Base-by-base conservation (phyloP, 2,329 filamentous ascomycete genomes). In the Ceratocystis papillata region DNA sequence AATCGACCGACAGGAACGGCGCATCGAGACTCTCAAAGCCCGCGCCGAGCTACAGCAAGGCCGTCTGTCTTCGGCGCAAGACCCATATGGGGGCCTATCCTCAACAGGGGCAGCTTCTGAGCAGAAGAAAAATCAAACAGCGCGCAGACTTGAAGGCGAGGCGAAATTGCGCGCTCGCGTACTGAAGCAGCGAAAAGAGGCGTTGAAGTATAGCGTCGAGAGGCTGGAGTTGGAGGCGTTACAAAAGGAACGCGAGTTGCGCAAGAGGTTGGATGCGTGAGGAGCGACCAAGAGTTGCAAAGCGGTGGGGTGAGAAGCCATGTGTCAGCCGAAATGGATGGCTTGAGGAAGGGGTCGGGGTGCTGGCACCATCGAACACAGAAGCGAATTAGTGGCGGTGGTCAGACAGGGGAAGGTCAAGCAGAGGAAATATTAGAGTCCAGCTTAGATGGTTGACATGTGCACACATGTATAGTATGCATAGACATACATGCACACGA, bases 1-100 rank as follows among this genome's bases (percentile, higher is more conserved):
- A 72, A 82, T 95, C 48, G 89, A 92, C 71, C 89, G 90, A 67
- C 85, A 93, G 53, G 88, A 88, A 64, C 85, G 91, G 5, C 87
- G 90, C 70, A 89, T 96, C 74, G 87, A 95, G 73, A 87, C 87
- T 0, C 80, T 96, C 45, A 90, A 92, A 70, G 90, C 91, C 1
- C 87, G 90, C 71, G 84, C 86, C 57, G 90, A 96, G 69, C 79
- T 96, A 61, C 89, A 96, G 73, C 88, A 93, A 69, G 92, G 91
- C 0, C 80, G 83, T 0, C 75, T 85, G 65, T 71, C 60, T 6
- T 53, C 63, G 30, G 63, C 48, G 50, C 33, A 59, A 25, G 63
- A 63, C 48, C n/a, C n/a, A 17, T 50, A 66, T 57, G 22, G 28
- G 6, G 33, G 15, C 28, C 17, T 28, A 8, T 57, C 53, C 22